Conservation (phyloP, 2,329 filamentous ascomycete genomes). For the Ophiocordyceps camponoti-leonardi region DNA sequence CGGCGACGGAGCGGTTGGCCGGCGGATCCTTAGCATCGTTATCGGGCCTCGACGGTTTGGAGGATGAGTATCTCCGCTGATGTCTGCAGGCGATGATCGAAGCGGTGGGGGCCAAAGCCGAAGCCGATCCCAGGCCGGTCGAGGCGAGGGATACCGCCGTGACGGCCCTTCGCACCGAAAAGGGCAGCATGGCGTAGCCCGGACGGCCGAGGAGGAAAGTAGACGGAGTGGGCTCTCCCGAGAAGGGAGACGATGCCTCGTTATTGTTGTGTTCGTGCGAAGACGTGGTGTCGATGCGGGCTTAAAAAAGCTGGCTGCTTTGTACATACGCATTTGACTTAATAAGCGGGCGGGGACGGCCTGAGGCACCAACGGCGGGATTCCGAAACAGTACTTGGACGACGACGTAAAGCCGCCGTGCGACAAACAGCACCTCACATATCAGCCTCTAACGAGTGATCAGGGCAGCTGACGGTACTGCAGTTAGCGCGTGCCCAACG, state of each 20-base stretch:
- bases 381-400: background rate
- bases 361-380: conserved; percentile 17
- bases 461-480: background rate
- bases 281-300: background rate
- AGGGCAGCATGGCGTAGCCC: conserved; percentile 31
- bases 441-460: background rate
- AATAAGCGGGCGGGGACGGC: conserved; percentile 6
- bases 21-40: conserved; percentile 35
- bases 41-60: conserved; percentile 44
- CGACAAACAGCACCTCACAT: background rate
- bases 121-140: conserved; percentile 22
- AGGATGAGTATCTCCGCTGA: conserved; percentile 41
- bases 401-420: background rate
- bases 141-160: conserved; percentile 25
- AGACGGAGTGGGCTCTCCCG: background rate
- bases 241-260: background rate
- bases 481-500: background rate
- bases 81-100: conserved; percentile 22
- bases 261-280: background rate
- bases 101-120: conserved; percentile 21
- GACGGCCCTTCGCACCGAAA: conserved; percentile 37
- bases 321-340: background rate
- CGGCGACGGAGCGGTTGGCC: conserved; percentile 29
- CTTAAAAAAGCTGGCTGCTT: background rate
- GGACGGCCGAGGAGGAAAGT: conserved; percentile 1